phyloP scores from a whole-genome alignment of 169 alveolate genomes.

The Plasmodium gallinaceum region DNA sequence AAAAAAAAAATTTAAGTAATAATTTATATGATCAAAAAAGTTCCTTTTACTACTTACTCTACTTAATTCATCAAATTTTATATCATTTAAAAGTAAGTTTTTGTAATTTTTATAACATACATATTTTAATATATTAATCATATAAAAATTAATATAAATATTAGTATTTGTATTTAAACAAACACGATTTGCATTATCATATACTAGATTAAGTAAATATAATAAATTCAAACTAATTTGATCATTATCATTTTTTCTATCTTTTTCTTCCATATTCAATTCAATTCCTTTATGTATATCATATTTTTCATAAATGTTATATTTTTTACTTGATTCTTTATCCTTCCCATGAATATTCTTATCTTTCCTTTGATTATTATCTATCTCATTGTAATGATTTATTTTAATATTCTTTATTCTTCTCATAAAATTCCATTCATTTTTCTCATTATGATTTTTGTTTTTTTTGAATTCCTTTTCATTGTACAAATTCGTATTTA shows the following conservation, averaged over 20 bases:
- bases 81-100: background rate
- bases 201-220: slow-evolving; percentile 35
- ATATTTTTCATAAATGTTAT: slow-evolving; percentile 49
- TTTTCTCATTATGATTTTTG: background rate
- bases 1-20: slow-evolving; percentile 2
- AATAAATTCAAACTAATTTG: slow-evolving; percentile 30
- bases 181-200: slow-evolving; percentile 42
- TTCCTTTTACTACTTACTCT: slow-evolving; percentile 7
- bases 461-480: slow-evolving; percentile 23
- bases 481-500: slow-evolving; percentile 29
- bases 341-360: background rate
- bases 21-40: slow-evolving; percentile 10
- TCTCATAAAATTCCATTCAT: background rate
- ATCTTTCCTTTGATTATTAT: background rate
- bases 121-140: slow-evolving; percentile 48
- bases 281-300: slow-evolving; percentile 28
- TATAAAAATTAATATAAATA: slow-evolving; percentile 29
- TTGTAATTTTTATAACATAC: slow-evolving; percentile 33
- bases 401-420: no score
- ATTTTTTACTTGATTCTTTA: background rate
- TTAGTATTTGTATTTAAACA: slow-evolving; percentile 56
- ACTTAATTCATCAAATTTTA: slow-evolving; percentile 7
- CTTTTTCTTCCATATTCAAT: no score
- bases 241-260: background rate
- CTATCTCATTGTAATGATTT: background rate